Base-by-base conservation (phyloP, 2,329 filamentous ascomycete species). In the Chaetoscypha palmicola region DNA sequence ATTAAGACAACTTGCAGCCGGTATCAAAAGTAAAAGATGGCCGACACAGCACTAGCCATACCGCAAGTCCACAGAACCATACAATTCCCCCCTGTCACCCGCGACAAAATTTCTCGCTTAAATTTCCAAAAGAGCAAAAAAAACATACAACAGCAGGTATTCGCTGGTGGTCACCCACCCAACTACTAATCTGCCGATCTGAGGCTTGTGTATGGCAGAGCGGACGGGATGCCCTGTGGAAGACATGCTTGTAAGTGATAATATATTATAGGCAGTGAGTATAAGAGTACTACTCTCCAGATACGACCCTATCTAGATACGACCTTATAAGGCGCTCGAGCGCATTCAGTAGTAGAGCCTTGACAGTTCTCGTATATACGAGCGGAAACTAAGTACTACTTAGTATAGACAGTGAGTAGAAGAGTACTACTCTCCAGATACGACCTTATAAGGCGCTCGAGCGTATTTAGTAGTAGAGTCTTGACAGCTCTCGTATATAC, bases 131-230 rank as follows among this genome's bases (percentile, higher is more conserved):
- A 49, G 38, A 41, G n/a, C 30, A 43, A 35, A 26, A 48, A 50
- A 56, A 56, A 54, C 51, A 55, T 55, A 54, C 51, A 55, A 53
- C 51, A 54, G 51, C 41, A 40, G 49, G 53, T 49, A 50, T 54
- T 55, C 51, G 51, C 53, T 52, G 49, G 47, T 54, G 47, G 51
- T 55, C 53, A 53, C 50, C 52, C 46, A 53, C 52, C 47, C 45
- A 53, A 53, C 52, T 55, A 53, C 50, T 53, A 52, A 50, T 50
- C 47, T 36, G 31, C 49, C 45, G 52, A 49, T 51, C 41, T 46
- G 35, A 41, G 39, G 50, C 47, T 51, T 51, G 30, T 50, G 47
- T 50, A 50, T 47, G 35, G 41, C 41, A 50, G 48, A 50, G 45
- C 48, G 41, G 48, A 48, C 38, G 45, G 45, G 41, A 48, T 50